Percentiles rank a stretch among this genome's conserved stretches.
phyloP scores from a whole-genome alignment of 257 asterid species.

The Rauvolfia tetraphylla region DNA sequence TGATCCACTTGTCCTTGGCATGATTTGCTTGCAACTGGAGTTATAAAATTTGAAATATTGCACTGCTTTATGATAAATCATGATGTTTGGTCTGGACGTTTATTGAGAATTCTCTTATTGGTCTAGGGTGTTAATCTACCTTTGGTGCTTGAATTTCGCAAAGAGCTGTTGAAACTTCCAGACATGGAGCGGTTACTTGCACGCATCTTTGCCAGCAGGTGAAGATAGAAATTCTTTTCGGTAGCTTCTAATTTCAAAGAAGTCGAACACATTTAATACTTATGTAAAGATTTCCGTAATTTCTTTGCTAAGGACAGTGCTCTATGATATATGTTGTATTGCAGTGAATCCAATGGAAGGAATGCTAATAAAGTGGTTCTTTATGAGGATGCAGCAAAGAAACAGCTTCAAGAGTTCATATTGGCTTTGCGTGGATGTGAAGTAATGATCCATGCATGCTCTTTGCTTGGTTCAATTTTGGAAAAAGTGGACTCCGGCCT shows the following conservation, averaged over 20 bases:
- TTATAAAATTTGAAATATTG: background rate
- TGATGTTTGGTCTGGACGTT: background rate
- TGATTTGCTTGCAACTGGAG: background rate
- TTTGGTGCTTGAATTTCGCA: slow-evolving; percentile 69
- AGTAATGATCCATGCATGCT: slow-evolving; percentile 63
- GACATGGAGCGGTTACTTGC: slow-evolving; percentile 97
- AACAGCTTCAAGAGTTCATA: slow-evolving; percentile 86
- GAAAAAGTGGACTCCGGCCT: slow-evolving; percentile 58
- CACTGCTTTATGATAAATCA: background rate
- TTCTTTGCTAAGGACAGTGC: background rate
- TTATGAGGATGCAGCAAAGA: slow-evolving; percentile 89
- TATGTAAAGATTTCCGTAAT: background rate
- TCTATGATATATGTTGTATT: slow-evolving; percentile 19
- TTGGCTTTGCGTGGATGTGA: slow-evolving; percentile 90
- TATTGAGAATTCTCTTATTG: background rate
- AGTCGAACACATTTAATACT: background rate
- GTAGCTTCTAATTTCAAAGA: background rate
- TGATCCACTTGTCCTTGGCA: background rate
- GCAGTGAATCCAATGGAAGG: slow-evolving; percentile 91
- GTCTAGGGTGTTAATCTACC: slow-evolving; percentile 64
- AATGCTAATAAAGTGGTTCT: slow-evolving; percentile 80
- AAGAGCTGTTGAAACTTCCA: slow-evolving; percentile 77
- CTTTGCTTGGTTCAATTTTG: slow-evolving; percentile 52
- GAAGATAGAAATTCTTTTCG: slow-evolving; percentile 19
- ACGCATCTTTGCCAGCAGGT: slow-evolving; percentile 85